phyloP scores from a whole-genome alignment of 805 yeast species.

The Cyberlindnera xylosilytica region DNA sequence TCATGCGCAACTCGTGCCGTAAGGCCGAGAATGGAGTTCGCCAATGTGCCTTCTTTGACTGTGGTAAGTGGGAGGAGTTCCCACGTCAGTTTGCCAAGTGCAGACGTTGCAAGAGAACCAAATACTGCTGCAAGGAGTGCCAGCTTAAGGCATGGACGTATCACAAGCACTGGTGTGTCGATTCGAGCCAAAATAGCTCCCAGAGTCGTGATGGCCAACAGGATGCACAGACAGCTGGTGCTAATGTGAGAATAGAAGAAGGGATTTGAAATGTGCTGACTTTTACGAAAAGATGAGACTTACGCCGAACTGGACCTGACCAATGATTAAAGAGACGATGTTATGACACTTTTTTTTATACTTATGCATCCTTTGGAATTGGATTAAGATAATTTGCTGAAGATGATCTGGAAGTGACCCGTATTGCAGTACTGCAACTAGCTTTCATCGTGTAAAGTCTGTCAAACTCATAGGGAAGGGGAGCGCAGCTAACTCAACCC shows the following conservation, averaged over 20 bases:
- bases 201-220: conserved; percentile 4
- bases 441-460: too few species aligned
- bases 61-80: conserved; percentile 90
- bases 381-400: too few species aligned
- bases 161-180: conserved; percentile 89
- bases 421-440: too few species aligned
- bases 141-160: conserved; percentile 90
- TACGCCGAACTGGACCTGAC: too few species aligned
- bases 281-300: conserved; percentile 5
- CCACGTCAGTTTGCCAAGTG: conserved; percentile 96
- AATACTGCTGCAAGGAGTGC: conserved; percentile 90
- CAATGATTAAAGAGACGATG: conserved; percentile 4
- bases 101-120: conserved; percentile 88
- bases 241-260: conserved; percentile 5
- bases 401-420: too few species aligned
- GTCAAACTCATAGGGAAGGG: too few species aligned
- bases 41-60: conserved; percentile 89
- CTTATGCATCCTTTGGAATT: too few species aligned
- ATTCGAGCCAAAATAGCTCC: conserved; percentile 18
- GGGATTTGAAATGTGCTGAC: conserved; percentile 1
- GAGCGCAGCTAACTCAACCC: too few species aligned
- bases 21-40: conserved; percentile 88
- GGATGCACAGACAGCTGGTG: background rate
- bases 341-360: background rate
- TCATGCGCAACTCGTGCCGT: conserved; percentile 93